A percentile compares a stretch with the other conserved stretches of the same genome.
These are phyloP conservation scores for Penicillium diatomitis DNA, from an alignment of 495 filamentous ascomycete species.

Conservation along the genomic window DNA sequence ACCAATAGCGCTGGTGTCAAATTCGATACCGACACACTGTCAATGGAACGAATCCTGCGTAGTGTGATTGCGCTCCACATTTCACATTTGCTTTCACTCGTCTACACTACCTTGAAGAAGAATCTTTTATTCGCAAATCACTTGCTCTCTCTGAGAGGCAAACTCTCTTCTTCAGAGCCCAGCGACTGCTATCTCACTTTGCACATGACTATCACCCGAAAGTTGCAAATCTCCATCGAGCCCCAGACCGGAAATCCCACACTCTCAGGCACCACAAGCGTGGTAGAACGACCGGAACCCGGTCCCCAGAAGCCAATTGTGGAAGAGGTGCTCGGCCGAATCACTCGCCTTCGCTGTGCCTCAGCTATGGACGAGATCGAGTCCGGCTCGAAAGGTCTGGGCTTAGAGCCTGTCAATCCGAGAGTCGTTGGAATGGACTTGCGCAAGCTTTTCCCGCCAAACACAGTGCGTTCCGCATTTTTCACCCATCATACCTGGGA, in stretches of 20 bases:
- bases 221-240: conserved; percentile 56
- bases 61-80: conserved; percentile 68
- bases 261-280: conserved; percentile 28
- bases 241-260: conserved; percentile 43
- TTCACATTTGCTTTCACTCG: conserved; percentile 51
- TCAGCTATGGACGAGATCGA: conserved; percentile 55
- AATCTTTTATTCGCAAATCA: conserved; percentile 49
- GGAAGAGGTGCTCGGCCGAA: conserved; percentile 41
- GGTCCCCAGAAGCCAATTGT: conserved; percentile 36
- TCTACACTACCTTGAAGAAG: conserved; percentile 46
- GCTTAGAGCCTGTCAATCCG: conserved; percentile 50
- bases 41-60: conserved; percentile 62
- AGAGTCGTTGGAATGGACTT: conserved; percentile 47
- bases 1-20: conserved; percentile 54
- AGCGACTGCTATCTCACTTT: conserved; percentile 56
- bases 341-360: conserved; percentile 49
- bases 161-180: conserved; percentile 49
- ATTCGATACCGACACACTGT: conserved; percentile 57
- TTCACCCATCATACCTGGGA: conserved; percentile 55
- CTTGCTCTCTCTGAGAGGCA: conserved; percentile 44
- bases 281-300: conserved; percentile 41
- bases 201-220: conserved; percentile 52
- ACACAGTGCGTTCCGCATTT: conserved; percentile 51
- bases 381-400: conserved; percentile 46
- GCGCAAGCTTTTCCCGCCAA: conserved; percentile 52